Percentiles rank a stretch among this genome's conserved stretches.
Conservation (phyloP, 495 filamentous ascomycete genomes). For the Penicillium paradoxum region DNA sequence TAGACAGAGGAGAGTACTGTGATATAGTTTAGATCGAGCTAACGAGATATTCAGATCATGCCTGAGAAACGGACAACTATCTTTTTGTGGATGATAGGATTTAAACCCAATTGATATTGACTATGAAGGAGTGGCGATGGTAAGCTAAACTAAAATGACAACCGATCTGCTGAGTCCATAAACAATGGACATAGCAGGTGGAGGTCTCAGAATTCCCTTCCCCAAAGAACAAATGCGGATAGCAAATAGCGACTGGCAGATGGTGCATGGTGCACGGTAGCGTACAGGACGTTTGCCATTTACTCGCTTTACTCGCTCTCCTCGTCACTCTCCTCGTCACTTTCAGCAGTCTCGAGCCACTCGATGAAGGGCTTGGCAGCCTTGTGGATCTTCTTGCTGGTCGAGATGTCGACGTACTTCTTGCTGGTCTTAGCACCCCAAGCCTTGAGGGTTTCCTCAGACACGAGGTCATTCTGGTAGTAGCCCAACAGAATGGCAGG, state of each 20-base stretch:
- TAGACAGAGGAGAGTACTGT: too few relatives aligned
- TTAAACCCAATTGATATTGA: conserved; percentile 4
- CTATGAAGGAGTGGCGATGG: conserved; percentile 24
- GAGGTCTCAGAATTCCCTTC: not conserved
- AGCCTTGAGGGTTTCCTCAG: conserved; percentile 79
- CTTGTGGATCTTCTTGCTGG: conserved; percentile 94
- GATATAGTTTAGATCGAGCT: not conserved
- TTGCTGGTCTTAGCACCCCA: conserved; percentile 95
- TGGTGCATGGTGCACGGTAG: not conserved
- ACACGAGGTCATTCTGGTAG: conserved; percentile 83
- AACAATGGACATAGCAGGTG: not conserved
- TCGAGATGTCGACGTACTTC: conserved; percentile 87
- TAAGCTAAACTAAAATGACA: conserved; percentile 19
- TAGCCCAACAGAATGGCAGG: conserved; percentile 79
- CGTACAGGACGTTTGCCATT: not conserved
- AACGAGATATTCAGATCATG: not conserved
- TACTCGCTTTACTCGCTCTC: conserved; percentile 33
- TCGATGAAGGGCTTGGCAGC: conserved; percentile 87
- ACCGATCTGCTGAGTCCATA: not conserved
- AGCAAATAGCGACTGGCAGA: not conserved
- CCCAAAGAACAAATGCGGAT: not conserved
- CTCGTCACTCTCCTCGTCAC: conserved; percentile 62
- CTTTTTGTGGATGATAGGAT: too few relatives aligned
- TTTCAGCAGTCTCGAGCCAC: conserved; percentile 89
- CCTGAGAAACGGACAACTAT: too few relatives aligned